Evolutionary conservation across 2,329 filamentous ascomycete genomes (phyloP), one percentile per base, ranked within the genome.

Genomic region (Pestalotiopsis sp.): DNA sequence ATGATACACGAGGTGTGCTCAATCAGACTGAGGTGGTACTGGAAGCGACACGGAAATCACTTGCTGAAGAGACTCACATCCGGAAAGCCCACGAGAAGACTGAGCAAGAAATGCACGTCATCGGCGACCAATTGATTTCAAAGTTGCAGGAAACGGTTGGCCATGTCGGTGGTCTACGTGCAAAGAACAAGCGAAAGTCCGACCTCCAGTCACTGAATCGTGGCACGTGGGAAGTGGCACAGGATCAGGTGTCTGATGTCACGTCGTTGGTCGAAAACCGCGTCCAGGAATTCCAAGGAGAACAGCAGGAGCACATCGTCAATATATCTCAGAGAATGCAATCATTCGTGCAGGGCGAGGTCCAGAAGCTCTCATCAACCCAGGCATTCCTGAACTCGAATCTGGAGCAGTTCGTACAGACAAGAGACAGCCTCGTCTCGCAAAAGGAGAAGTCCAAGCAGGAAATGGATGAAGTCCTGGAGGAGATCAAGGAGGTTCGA

Each of bases 11-110:
- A 75, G 90, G 89, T 66, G 84, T 97, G 4, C 85, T 98, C 13
- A 92, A 95, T 69, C 93, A 97, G 80, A 98, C 95, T 0, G 95
- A 98, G 74, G 87, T 93, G 41, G 92, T 97, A 17, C 84, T 99
- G 9, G 86, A 88, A 14, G 90, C 93, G 64, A 97, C 95, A 0
- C 90, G 90, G 63, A 89, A 91, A 73, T 90, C 86, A 23, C 86
- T 99, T 6, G 89, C 89, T 0, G 94, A 97, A 72, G 96, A 99
- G 80, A 91, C 89, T 0, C 83, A 90, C 66, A 81, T 98, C 12
- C 90, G 95, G 27, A 91, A 93, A 79, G 95, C 95, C 0, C 94
- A 99, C 77, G 87, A 97, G 77, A 84, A 90, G 70, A 98, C 96
- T 0, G 96, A 99, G 78, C 86, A 89, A 71, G 88, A 92, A 75